Evolutionary conservation across 768 basidiomycete species (phyloP), one percentile per base, ranked within the genome.

Genomic region (Lanmaoa pseudosensibilis): DNA sequence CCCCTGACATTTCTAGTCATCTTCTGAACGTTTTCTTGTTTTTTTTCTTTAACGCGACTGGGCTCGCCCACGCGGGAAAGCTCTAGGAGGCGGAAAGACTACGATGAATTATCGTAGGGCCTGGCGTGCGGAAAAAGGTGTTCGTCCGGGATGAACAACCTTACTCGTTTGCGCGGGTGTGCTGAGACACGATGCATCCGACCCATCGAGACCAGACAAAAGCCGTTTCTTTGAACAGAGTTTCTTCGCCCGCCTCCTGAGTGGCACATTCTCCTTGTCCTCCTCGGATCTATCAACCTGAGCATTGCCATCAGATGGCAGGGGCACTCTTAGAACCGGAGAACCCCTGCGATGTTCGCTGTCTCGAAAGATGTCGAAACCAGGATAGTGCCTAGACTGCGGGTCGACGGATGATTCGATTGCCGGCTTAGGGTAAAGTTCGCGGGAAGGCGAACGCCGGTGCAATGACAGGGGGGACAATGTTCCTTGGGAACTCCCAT

Each of bases 381-480:
- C 86, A 13, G 87, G 87, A 66, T 86, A 87, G 61, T 88, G 87
- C 38, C 79, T 74, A 16, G 85, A 86, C 44, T 79, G 76, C 2
- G 78, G 79, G 64, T 86, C 78, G 30, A 73, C 65, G 18, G 70
- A 74, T 30, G 77, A 75, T 23, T 70, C 52, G 74, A 74, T 55
- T 75, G 79, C 38, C 69, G 73, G 50, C 69, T 62, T 48, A 67
- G 60, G 19, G 68, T 65, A 41, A 63, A 63, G 23, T 65, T 62
- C 61, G 13, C 55, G 54, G 9, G 51, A 47, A 23, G 56, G 67
- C 23, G 62, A 64, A 52, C 32, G 46, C 30, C 40, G 58, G 18
- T 43, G 49, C 33, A 58, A 59, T 21, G 65, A 50, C 44, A 54
- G 57, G 37, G 56, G 56, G 34, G 60, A 58, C 6, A n/a, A 48